Evolutionary conservation across 805 yeast species (phyloP), one percentile per base, ranked within the genome.

Genomic region (Spathaspora sp.): DNA sequence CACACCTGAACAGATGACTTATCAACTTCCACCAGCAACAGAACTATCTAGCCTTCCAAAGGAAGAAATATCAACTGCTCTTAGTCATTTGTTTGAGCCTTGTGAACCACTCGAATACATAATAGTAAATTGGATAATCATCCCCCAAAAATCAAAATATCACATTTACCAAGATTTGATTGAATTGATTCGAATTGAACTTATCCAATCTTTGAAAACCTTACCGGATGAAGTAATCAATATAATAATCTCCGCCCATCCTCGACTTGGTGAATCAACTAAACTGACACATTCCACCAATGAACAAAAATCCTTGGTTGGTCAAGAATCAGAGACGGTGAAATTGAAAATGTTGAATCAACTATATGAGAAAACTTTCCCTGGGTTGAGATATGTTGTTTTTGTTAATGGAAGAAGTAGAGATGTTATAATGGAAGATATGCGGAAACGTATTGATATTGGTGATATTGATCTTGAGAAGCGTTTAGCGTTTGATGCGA

Each of bases 331-430:
- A 51, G 83, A 84, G 55, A 77, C 83, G 1, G 62, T 60, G 28
- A 72, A 71, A 57, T 75, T 92, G 49, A 66, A 67, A 1, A 63
- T 72, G 12, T 67, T 86, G 57, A 90, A 90, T 62, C 75, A 72
- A 0, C 57, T 59, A 46, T 91, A 91, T 66, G 97, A 90, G 63
- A 57, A 60, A 23, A 65, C 70, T 1, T 81, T 79, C 51, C 84
- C 85, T 0, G 86, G 97, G 1, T 77, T 92, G 49, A 74, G 91
- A 44, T 91, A 88, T 64, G 97, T 91, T 10, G 90, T 89, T 7
- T 91, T 92, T 67, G 97, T 91, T 14, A 89, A 89, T 67, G 97
- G 96, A 1, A 73, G 97, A 56, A 65, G 83, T 1, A 75, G 96
- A 53, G 73, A 74, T 5, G 82, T 67, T 17, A 83, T 91, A 26